Conservation (phyloP, 352 stramenopile species). For the Pythium myriotylum region DNA sequence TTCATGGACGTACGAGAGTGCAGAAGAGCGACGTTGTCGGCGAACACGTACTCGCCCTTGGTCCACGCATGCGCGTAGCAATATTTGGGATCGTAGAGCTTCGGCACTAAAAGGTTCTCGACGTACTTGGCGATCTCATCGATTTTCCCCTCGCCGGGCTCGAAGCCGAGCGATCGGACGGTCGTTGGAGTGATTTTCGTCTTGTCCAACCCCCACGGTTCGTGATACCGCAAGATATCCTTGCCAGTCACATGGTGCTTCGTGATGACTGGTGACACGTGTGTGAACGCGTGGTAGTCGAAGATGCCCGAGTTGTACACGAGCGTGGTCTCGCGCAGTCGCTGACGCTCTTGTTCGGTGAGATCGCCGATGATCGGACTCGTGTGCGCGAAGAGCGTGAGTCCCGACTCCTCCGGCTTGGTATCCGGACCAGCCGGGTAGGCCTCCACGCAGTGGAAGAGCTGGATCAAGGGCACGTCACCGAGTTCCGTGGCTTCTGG, state of each 20-base stretch:
- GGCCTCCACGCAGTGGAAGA: conserved; percentile 18
- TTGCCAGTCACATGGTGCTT: background rate
- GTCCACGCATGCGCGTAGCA: no score
- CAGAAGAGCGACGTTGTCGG: no score
- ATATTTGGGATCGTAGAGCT: no score
- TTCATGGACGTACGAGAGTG: no score
- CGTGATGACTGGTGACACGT: background rate
- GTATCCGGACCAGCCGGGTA: conserved; percentile 4
- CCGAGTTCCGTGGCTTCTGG: conserved; percentile 6
- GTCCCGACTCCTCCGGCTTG: background rate
- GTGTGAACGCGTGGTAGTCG: background rate
- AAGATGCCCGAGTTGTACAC: conserved; percentile 1
- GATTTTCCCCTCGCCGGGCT: no score
- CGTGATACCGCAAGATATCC: no score
- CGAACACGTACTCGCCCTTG: no score
- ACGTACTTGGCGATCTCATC: no score
- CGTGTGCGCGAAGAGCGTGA: conserved; percentile 1
- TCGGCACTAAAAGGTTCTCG: no score
- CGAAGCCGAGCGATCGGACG: no score
- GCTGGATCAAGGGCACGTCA: conserved; percentile 17
- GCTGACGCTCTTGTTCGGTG: background rate
- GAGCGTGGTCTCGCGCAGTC: conserved; percentile 1
- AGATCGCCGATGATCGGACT: background rate
- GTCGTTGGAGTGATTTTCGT: no score
- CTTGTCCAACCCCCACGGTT: no score